phyloP scores from a whole-genome alignment of 164 flowering plant species.

The Macadamia integrifolia region DNA sequence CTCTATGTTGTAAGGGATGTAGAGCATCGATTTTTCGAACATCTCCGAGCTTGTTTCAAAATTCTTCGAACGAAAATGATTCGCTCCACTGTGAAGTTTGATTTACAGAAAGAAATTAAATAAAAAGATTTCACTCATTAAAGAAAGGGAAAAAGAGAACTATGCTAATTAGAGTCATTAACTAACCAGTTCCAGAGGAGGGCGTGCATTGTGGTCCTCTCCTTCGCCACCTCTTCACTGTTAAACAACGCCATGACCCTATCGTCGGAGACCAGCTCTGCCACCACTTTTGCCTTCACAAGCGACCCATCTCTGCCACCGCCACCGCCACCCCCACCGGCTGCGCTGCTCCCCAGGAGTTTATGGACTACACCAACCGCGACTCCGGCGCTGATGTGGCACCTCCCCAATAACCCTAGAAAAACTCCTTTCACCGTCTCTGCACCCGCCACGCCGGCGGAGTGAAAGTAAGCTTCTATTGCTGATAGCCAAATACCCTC shows the following conservation, averaged over 20 bases:
- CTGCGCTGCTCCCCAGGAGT: constrained; percentile 35
- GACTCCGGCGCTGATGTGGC: constrained; percentile 70
- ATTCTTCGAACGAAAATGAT: constrained; percentile 65
- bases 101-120: not conserved
- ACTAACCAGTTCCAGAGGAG: constrained; percentile 84
- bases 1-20: constrained; percentile 60
- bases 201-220: constrained; percentile 78
- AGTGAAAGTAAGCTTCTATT: constrained; percentile 70
- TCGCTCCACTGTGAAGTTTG: constrained; percentile 60
- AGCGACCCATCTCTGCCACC: constrained; percentile 29
- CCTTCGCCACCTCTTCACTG: constrained; percentile 46
- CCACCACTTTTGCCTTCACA: constrained; percentile 57
- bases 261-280: constrained; percentile 76
- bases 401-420: constrained; percentile 66
- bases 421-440: constrained; percentile 75
- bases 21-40: constrained; percentile 91
- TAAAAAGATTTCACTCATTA: not conserved
- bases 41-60: constrained; percentile 69
- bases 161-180: not conserved
- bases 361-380: constrained; percentile 63
- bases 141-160: not conserved
- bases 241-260: constrained; percentile 68
- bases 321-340: constrained; percentile 12
- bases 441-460: constrained; percentile 69
- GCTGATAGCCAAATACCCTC: constrained; percentile 88